Conservation (phyloP, 1,284 basidiomycete genomes). For the Tilletia setariae region DNA sequence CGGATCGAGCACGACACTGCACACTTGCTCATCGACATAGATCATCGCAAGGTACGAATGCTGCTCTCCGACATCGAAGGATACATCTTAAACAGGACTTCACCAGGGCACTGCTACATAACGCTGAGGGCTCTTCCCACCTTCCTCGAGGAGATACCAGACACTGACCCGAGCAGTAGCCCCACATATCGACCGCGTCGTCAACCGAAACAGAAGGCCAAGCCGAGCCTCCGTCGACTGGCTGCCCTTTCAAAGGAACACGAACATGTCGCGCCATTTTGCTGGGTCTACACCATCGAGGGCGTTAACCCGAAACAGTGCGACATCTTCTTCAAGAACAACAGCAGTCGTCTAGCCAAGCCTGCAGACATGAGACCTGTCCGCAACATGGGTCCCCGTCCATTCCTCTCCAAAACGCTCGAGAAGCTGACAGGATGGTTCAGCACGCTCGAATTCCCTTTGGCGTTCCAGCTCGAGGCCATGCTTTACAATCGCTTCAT, state of each 20-base stretch:
- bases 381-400: not conserved
- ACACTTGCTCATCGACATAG: conserved; percentile 6
- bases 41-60: conserved; percentile 13
- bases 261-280: conserved; percentile 16
- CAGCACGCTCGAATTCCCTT: conserved; percentile 4
- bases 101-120: conserved; percentile 7
- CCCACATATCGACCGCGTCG: too few species aligned
- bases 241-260: not conserved
- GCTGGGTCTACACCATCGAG: conserved; percentile 13
- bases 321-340: conserved; percentile 1
- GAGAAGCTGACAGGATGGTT: not conserved
- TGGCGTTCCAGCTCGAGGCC: conserved; percentile 1
- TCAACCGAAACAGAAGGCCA: too few species aligned
- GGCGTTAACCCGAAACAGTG: not conserved
- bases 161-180: not conserved
- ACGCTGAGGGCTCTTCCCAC: not conserved
- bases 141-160: conserved; percentile 6
- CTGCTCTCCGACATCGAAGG: conserved; percentile 13
- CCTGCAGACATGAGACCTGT: conserved; percentile 1
- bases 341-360: not conserved
- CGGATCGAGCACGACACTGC: conserved; percentile 12
- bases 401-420: conserved; percentile 1
- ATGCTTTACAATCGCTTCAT: conserved; percentile 8
- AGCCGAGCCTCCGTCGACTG: not conserved
- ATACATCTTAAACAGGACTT: not conserved